These are phyloP conservation scores for Ganoderma sinense DNA, from an alignment of 1,284 basidiomycete species.

Conservation along the genomic window DNA sequence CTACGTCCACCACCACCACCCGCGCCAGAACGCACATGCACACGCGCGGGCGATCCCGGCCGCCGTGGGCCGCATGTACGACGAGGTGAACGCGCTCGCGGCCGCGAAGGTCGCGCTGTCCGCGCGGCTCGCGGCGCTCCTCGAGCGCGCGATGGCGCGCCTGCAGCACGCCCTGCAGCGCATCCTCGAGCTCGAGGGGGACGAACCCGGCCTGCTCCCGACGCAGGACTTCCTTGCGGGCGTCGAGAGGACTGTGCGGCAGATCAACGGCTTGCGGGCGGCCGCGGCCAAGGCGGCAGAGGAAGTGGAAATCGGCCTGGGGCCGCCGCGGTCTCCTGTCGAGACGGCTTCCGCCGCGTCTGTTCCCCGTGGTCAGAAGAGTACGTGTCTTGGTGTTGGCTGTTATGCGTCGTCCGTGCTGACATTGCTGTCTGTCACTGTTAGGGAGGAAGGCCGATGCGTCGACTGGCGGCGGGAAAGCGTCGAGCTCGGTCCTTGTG, in stretches of 20 bases:
- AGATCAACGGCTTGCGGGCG: constrained; percentile 56
- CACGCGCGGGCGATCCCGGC: constrained; percentile 50
- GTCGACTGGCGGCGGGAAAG: constrained; percentile 41
- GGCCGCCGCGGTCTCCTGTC: background rate
- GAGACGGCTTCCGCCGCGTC: background rate
- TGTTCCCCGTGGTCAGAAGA: constrained; percentile 37
- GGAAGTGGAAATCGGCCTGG: constrained; percentile 22
- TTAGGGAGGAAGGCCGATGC: constrained; percentile 21
- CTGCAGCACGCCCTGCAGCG: constrained; percentile 62
- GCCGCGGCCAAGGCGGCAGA: no score
- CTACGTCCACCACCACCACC: constrained; percentile 61
- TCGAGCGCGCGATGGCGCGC: constrained; percentile 59
- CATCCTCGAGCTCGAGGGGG: constrained; percentile 65
- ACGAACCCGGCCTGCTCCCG: constrained; percentile 45
- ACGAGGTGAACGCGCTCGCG: constrained; percentile 58
- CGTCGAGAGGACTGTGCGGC: constrained; percentile 49
- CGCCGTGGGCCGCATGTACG: constrained; percentile 56
- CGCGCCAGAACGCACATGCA: constrained; percentile 43
- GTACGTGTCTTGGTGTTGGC: constrained; percentile 30
- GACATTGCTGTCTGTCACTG: background rate
- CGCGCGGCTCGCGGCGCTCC: constrained; percentile 57
- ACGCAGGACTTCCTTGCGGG: constrained; percentile 33
- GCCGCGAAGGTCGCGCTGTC: constrained; percentile 64
- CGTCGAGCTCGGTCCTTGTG: constrained; percentile 43
- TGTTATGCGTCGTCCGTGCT: background rate